Evolutionary conservation across 2,329 filamentous ascomycete species (phyloP).

Genomic region (Fusarium transvaalense): DNA sequence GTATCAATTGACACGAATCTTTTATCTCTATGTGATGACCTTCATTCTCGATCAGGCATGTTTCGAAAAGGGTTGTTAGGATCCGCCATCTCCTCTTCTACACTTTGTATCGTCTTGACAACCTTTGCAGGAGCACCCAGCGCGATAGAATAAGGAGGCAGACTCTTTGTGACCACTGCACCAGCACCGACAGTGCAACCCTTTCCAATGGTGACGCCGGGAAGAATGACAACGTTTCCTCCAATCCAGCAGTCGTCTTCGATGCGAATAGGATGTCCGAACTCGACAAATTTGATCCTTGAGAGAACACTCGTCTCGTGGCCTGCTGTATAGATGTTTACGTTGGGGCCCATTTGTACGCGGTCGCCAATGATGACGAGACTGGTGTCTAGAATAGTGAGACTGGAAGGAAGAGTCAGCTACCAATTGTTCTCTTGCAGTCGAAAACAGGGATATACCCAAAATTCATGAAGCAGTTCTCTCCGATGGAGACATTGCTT

Average conservation of each 20-base stretch:
- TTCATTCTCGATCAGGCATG: slow-evolving; percentile 47
- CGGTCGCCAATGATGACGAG: slow-evolving; percentile 76
- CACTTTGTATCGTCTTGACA: slow-evolving; percentile 59
- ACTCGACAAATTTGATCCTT: slow-evolving; percentile 62
- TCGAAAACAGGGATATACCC: slow-evolving; percentile 41
- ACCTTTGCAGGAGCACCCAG: slow-evolving; percentile 63
- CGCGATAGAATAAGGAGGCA: slow-evolving; percentile 63
- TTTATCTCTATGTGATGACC: not conserved
- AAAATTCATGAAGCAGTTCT: slow-evolving; percentile 72
- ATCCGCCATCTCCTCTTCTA: slow-evolving; percentile 50
- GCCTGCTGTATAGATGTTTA: slow-evolving; percentile 76
- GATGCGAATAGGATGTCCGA: slow-evolving; percentile 60
- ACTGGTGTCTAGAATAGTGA: slow-evolving; percentile 79
- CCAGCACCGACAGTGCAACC: slow-evolving; percentile 65
- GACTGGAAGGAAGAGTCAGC: slow-evolving; percentile 43
- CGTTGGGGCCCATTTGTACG: slow-evolving; percentile 78
- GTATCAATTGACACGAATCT: not conserved
- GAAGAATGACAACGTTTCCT: slow-evolving; percentile 62
- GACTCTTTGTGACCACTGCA: slow-evolving; percentile 62
- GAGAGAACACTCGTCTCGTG: slow-evolving; percentile 75
- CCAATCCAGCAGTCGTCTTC: slow-evolving; percentile 69
- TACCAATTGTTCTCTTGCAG: accelerated
- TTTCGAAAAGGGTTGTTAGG: slow-evolving; percentile 45
- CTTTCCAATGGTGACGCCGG: slow-evolving; percentile 65
- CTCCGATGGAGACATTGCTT: slow-evolving; percentile 72